A percentile compares a stretch with the other conserved stretches of the same genome.
Conservation (phyloP, 2,329 filamentous ascomycete genomes). For the Arthrobotrys sphaeroides region DNA sequence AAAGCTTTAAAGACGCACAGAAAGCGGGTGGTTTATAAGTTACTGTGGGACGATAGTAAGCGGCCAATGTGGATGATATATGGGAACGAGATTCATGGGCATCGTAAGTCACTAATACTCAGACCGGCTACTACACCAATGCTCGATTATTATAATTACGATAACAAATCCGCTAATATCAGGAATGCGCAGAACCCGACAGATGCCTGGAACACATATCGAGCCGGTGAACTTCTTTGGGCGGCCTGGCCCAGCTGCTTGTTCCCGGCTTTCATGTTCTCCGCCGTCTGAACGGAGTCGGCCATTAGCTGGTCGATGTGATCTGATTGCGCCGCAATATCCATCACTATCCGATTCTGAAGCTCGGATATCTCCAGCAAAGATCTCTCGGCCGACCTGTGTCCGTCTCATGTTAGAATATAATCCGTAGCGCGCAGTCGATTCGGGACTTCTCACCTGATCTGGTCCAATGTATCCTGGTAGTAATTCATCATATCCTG, state of each 20-base stretch:
- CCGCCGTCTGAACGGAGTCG: conserved; percentile 81
- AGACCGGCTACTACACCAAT: background rate
- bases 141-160: conserved; percentile 60
- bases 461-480: conserved; percentile 91
- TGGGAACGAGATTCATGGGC: too few relatives aligned
- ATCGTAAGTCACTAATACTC: conserved; percentile 11
- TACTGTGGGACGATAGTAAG: too few relatives aligned
- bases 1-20: too few relatives aligned
- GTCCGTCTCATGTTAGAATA: background rate
- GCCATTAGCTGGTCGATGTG: conserved; percentile 88
- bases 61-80: too few relatives aligned
- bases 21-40: too few relatives aligned
- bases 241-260: conserved; percentile 87
- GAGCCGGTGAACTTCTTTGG: conserved; percentile 75
- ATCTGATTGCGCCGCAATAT: conserved; percentile 84
- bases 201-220: conserved; percentile 82
- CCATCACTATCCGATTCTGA: conserved; percentile 86
- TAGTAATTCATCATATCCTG: conserved; percentile 92
- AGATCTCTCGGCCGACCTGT: conserved; percentile 85
- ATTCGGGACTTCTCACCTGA: conserved; percentile 70
- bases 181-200: conserved; percentile 78
- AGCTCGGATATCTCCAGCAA: conserved; percentile 91
- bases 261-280: conserved; percentile 90
- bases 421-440: background rate
- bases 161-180: conserved; percentile 79